A percentile compares a stretch with the other conserved stretches of the same genome.
Evolutionary conservation across 1,284 basidiomycete species (phyloP).

Genomic region (Gomphus sp.): DNA sequence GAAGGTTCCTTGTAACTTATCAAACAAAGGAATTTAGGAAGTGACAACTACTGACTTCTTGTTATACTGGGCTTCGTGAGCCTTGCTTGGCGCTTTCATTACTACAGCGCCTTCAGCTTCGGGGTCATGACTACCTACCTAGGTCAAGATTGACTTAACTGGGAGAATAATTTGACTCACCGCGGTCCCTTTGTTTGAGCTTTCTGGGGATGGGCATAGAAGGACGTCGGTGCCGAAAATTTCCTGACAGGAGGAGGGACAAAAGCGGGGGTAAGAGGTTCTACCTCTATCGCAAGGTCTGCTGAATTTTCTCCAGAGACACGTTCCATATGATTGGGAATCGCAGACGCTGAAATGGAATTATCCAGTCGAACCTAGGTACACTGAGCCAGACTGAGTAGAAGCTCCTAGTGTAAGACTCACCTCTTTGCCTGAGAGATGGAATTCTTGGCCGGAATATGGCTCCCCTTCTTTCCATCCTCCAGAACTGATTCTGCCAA

Average conservation of each 20-base stretch:
- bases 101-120: slow-evolving; percentile 70
- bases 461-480: slow-evolving; percentile 51
- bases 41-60: slow-evolving; percentile 44
- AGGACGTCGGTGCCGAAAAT: slow-evolving; percentile 48
- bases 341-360: slow-evolving; percentile 4
- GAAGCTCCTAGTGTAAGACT: slow-evolving; percentile 15
- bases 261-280: slow-evolving; percentile 1
- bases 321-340: slow-evolving; percentile 1
- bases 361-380: slow-evolving; percentile 4
- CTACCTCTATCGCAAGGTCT: neutral
- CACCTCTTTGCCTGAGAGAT: slow-evolving; percentile 52
- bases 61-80: slow-evolving; percentile 61
- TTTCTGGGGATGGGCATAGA: slow-evolving; percentile 42
- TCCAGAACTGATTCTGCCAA: slow-evolving; percentile 48
- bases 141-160: slow-evolving; percentile 12
- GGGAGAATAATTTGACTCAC: slow-evolving; percentile 27
- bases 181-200: slow-evolving; percentile 40
- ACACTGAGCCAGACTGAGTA: neutral
- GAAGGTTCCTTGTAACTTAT: slow-evolving; percentile 33
- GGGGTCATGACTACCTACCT: slow-evolving; percentile 57
- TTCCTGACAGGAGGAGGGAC: slow-evolving; percentile 21
- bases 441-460: slow-evolving; percentile 37
- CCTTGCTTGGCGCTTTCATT: slow-evolving; percentile 71
- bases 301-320: neutral
- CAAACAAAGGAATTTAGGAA: slow-evolving; percentile 3